These are phyloP conservation scores for Sporothrix brasiliensis DNA, from an alignment of 2,329 filamentous ascomycete species.

Conservation along the genomic window DNA sequence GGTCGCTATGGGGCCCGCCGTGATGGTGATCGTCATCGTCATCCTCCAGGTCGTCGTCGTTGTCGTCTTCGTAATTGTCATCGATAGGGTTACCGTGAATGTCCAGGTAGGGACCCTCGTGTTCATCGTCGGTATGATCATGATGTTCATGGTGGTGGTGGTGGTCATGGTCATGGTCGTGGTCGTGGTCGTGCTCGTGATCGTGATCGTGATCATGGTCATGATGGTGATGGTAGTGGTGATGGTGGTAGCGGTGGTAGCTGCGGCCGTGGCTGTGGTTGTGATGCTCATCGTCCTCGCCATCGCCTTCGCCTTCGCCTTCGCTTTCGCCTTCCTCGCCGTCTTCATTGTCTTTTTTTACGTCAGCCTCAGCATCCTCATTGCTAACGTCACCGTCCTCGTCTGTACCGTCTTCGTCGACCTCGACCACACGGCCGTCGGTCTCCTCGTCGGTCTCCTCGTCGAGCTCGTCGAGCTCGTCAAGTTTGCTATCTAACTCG, in stretches of 20 bases:
- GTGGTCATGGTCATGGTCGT: slow-evolving; percentile 35
- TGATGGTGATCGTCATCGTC: slow-evolving; percentile 36
- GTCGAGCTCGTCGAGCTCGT: not conserved
- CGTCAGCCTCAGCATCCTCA: slow-evolving; percentile 43
- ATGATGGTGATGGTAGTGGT: slow-evolving; percentile 36
- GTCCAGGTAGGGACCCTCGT: slow-evolving; percentile 42
- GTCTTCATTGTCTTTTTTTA: slow-evolving; percentile 44
- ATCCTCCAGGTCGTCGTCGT: slow-evolving; percentile 39
- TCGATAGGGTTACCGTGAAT: slow-evolving; percentile 46
- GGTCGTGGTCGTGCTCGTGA: slow-evolving; percentile 38
- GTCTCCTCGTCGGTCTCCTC: slow-evolving; percentile 14
- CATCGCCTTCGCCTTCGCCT: not conserved
- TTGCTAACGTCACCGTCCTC: slow-evolving; percentile 1
- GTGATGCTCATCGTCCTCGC: slow-evolving; percentile 41
- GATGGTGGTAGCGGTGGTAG: not conserved
- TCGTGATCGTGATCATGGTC: slow-evolving; percentile 38
- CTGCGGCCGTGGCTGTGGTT: slow-evolving; percentile 38
- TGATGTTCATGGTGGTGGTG: slow-evolving; percentile 37
- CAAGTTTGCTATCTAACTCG: slow-evolving; percentile 40
- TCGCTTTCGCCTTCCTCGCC: slow-evolving; percentile 37
- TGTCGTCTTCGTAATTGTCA: slow-evolving; percentile 37
- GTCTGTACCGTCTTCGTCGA: slow-evolving; percentile 17
- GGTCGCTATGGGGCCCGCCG: slow-evolving; percentile 42
- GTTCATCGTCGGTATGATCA: slow-evolving; percentile 36
- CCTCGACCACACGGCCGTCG: slow-evolving; percentile 12